Percentiles rank a stretch among this genome's conserved stretches.
These are phyloP conservation scores for Trametopsis cervina DNA, from an alignment of 768 basidiomycete genomes.

Conservation along the genomic window DNA sequence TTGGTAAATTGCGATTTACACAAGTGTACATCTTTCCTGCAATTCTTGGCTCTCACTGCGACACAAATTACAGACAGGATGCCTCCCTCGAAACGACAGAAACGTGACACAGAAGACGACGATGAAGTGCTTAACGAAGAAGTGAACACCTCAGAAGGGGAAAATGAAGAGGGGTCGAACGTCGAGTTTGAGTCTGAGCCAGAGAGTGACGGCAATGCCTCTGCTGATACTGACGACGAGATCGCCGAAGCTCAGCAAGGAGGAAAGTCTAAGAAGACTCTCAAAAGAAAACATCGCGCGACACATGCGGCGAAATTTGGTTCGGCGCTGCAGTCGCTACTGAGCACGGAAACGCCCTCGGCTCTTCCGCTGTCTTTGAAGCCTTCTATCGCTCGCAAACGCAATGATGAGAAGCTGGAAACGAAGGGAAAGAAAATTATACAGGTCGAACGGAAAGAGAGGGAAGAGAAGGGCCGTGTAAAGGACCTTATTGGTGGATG, in stretches of 20 bases:
- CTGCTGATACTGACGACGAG: slow-evolving; percentile 56
- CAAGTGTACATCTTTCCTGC: too few species aligned
- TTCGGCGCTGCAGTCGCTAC: slow-evolving; percentile 61
- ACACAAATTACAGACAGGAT: slow-evolving; percentile 28
- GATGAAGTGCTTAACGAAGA: slow-evolving; percentile 21
- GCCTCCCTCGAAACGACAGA: slow-evolving; percentile 49
- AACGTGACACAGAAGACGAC: slow-evolving; percentile 24
- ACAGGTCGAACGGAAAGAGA: slow-evolving; percentile 65
- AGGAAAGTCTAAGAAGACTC: slow-evolving; percentile 64
- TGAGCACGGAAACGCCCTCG: slow-evolving; percentile 67
- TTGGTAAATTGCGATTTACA: too few species aligned
- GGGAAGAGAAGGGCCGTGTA: slow-evolving; percentile 61
- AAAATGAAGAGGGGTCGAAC: slow-evolving; percentile 17
- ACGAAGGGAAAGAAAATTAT: slow-evolving; percentile 63
- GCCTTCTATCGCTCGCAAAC: slow-evolving; percentile 60
- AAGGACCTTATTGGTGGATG: slow-evolving; percentile 79
- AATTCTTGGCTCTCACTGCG: too few species aligned
- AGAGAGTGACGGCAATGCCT: slow-evolving; percentile 20
- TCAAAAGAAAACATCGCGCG: slow-evolving; percentile 78
- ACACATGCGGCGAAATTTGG: slow-evolving; percentile 72
- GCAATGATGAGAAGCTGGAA: slow-evolving; percentile 73
- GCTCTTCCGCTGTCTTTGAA: slow-evolving; percentile 70
- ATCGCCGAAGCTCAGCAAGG: slow-evolving; percentile 30
- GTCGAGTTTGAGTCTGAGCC: slow-evolving; percentile 21
- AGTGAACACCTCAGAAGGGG: slow-evolving; percentile 17